Base-by-base conservation (phyloP, 305 asterid species). In the Fraxinus sp. region DNA sequence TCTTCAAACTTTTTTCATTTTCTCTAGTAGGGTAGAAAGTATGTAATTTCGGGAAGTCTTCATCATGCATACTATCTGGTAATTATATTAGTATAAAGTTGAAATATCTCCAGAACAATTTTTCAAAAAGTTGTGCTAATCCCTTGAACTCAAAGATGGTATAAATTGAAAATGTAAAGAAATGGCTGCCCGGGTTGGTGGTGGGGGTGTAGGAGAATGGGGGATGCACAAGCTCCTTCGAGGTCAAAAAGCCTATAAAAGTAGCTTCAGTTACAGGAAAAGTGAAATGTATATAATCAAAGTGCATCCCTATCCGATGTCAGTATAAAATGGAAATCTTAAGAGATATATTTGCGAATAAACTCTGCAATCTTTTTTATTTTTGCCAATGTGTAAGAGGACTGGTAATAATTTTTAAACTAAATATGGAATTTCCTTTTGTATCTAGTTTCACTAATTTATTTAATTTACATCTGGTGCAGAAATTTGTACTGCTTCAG, bases 401-500 rank as follows among this genome's bases (percentile, higher is more conserved):
- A 33, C 36, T 33, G 36, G 16, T 41, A 41, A 41, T 41, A 41
- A 41, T 41, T 41, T 41, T 41, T 5, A 41, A 8, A 41, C 14
- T 41, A 2, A 1, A 9, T 10, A 9, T 1, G 14, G 49, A 1
- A 41, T 16, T 33, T 33, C 36, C 36, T 33, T 33, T 33, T 33
- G 5, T 33, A 33, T 33, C 36, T 49, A 49, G 20, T 14, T 49
- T 52, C 71, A 49, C 84, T 81, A 84, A 84, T 75, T 28, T 52
- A 33, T 75, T 22, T 26, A 35, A 46, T 64, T 76, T 33, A 55
- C 77, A 44, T 26, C 77, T 55, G 35, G 26, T 87, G 89, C 94
- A 95, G 99, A 89, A 92, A 91, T 84, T 78, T 93, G 87, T 94
- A 95, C 87, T 95, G 99, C 93, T 95, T 94, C 90, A 92, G 98